These are phyloP conservation scores for Boletus patriciae DNA, from an alignment of 768 basidiomycete genomes.

Conservation along the genomic window DNA sequence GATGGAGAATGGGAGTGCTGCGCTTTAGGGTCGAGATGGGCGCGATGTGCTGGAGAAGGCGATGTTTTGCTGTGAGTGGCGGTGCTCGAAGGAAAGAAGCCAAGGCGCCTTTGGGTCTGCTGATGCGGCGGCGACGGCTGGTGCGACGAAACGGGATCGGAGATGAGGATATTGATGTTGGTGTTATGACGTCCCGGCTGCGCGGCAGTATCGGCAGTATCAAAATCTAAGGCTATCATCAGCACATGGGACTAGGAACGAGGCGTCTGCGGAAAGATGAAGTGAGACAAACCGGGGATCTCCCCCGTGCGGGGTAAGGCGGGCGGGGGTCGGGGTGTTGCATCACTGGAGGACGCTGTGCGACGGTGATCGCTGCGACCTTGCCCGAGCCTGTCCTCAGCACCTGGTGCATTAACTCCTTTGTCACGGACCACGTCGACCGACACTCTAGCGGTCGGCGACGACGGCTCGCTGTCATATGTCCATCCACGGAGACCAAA, in stretches of 20 bases:
- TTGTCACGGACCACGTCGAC: slow-evolving; percentile 11
- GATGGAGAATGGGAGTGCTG: slow-evolving; percentile 40
- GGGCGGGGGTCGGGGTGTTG: slow-evolving; percentile 48
- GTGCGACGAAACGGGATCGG: slow-evolving; percentile 17
- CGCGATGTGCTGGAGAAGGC: slow-evolving; percentile 22
- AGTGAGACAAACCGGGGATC: slow-evolving; percentile 21
- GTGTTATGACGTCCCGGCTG: slow-evolving; percentile 11
- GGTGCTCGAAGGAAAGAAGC: slow-evolving; percentile 37
- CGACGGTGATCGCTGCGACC: slow-evolving; percentile 26
- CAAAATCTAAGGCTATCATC: slow-evolving; percentile 16
- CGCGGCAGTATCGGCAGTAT: slow-evolving; percentile 4
- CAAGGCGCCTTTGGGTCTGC: slow-evolving; percentile 34
- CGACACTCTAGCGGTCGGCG: slow-evolving; percentile 7
- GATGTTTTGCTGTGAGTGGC: slow-evolving; percentile 38
- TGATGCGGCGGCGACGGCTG: slow-evolving; percentile 33
- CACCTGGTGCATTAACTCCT: slow-evolving; percentile 4
- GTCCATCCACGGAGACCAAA: slow-evolving; percentile 24
- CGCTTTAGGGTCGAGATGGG: slow-evolving; percentile 33
- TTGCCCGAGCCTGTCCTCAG: slow-evolving; percentile 6
- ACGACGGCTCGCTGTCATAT: slow-evolving; percentile 23
- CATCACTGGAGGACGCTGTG: slow-evolving; percentile 47
- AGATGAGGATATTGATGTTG: slow-evolving; percentile 6
- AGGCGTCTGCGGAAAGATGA: slow-evolving; percentile 5
- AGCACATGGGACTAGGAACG: slow-evolving; percentile 8
- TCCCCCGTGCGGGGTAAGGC: slow-evolving; percentile 21